phyloP scores from a whole-genome alignment of 208 protist genomes.

The Leishmania aethiopica region DNA sequence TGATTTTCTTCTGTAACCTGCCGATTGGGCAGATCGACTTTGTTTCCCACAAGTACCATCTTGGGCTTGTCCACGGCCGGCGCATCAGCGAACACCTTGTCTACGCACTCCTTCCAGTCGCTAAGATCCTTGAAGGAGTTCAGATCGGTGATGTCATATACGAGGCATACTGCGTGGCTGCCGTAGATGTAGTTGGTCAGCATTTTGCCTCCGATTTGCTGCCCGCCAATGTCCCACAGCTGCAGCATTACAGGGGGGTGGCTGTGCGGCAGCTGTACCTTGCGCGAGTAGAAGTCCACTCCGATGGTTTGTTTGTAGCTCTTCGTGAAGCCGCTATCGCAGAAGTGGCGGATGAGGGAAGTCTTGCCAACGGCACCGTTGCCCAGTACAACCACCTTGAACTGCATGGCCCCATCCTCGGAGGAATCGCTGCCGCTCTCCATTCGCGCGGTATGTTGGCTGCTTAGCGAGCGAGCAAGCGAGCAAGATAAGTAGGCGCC shows the following conservation, averaged over 20 bases:
- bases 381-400: slow-evolving; percentile 81
- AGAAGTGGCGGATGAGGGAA: slow-evolving; percentile 90
- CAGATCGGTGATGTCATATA: slow-evolving; percentile 94
- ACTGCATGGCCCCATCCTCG: slow-evolving; percentile 45
- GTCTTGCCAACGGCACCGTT: slow-evolving; percentile 94
- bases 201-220: slow-evolving; percentile 95
- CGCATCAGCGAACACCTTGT: slow-evolving; percentile 12
- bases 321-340: slow-evolving; percentile 76
- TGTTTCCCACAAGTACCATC: slow-evolving; percentile 92
- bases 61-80: slow-evolving; percentile 37
- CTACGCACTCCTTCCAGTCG: slow-evolving; percentile 89
- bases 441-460: slow-evolving; percentile 33
- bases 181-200: slow-evolving; percentile 94
- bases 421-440: slow-evolving; percentile 72
- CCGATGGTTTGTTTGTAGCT: slow-evolving; percentile 97
- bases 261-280: slow-evolving; percentile 67
- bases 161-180: slow-evolving; percentile 89
- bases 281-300: slow-evolving; percentile 95
- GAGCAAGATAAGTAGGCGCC: background rate
- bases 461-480: background rate
- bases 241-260: slow-evolving; percentile 76
- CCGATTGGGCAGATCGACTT: slow-evolving; percentile 90
- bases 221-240: slow-evolving; percentile 96
- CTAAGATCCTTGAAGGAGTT: slow-evolving; percentile 93
- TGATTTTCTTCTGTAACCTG: slow-evolving; percentile 79